These are phyloP conservation scores for Abrus pulchellus DNA, from an alignment of 306 rosid genomes.

Conservation along the genomic window DNA sequence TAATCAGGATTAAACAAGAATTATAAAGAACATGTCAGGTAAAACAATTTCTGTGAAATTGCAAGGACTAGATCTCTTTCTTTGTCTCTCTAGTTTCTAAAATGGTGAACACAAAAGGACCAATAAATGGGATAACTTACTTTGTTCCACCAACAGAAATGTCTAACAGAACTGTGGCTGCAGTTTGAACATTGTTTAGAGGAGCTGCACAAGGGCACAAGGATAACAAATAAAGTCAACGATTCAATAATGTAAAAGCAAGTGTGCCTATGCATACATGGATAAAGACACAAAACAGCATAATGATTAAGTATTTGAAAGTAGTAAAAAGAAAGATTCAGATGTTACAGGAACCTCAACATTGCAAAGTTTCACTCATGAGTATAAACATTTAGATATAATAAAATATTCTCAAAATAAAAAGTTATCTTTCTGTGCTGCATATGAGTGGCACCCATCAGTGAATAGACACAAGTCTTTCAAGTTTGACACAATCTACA, in stretches of 20 bases:
- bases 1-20: slow-evolving; percentile 51
- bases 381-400: not conserved
- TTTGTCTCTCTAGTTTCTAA: not conserved
- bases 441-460: not conserved
- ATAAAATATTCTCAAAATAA: not conserved
- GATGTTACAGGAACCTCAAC: slow-evolving; percentile 28
- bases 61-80: slow-evolving; percentile 20
- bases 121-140: slow-evolving; percentile 60
- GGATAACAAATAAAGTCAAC: slow-evolving; percentile 31
- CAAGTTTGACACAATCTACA: not conserved
- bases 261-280: not conserved
- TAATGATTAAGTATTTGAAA: slow-evolving; percentile 15
- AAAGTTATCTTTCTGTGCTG: slow-evolving; percentile 1
- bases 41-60: slow-evolving; percentile 3
- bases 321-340: not conserved
- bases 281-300: not conserved
- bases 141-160: slow-evolving; percentile 98
- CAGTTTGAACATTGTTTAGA: slow-evolving; percentile 69
- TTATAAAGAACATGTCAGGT: slow-evolving; percentile 17
- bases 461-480: slow-evolving; percentile 11
- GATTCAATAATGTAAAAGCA: slow-evolving; percentile 10
- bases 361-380: not conserved
- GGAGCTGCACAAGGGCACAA: slow-evolving; percentile 57
- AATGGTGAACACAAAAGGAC: slow-evolving; percentile 35
- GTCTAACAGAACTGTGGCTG: slow-evolving; percentile 79